Evolutionary conservation across 1,139 yeast species (phyloP), one percentile per base, ranked within the genome.

Genomic region (Hyphopichia fennica): DNA sequence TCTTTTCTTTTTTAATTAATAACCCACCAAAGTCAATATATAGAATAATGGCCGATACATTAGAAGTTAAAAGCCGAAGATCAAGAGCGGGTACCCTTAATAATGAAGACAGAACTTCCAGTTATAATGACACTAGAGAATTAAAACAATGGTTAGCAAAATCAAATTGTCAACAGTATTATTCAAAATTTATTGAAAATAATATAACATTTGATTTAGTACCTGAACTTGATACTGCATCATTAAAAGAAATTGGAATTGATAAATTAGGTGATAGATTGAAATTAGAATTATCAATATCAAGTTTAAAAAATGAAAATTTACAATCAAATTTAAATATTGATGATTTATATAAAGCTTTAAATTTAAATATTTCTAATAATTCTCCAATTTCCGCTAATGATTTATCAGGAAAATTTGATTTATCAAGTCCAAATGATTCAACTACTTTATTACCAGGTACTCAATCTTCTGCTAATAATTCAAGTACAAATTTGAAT

Each of bases 241-340:
- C 90, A 1, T 72, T 93, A 42, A 77, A 75, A 42, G 95, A 86
- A 47, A 60, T 93, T 8, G 97, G 96, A 0, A 65, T 93, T n/a
- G 51, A 52, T 16, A 84, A 81, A 50, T 77, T 93, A 9, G 98
- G 98, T 0, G 98, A 93, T 59, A 69, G 97, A 28, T 71, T 93
- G 29, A 69, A 84, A 28, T 58, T 88, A 8, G 81, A 81, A 50
- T 67, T 81, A 17, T 82, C 84, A 43, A 66, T 82, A 28, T 59
- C 71, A 41, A 62, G 68, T 41, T 45, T 78, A 49, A 65, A 72
- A 51, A 52, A 70, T 3, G 70, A 72, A 34, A 52, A 57, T 25
- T 56, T 79, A n/a, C 58, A 57, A 47, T 56, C 63, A 20, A 47
- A 58, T 13, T 52, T 77, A 25, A 62, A 65, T 20, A 53, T 66